Percentiles rank a stretch among this genome's conserved stretches.
Evolutionary conservation across 2,329 filamentous ascomycete genomes (phyloP).

Genomic region (Cercospora sp.): DNA sequence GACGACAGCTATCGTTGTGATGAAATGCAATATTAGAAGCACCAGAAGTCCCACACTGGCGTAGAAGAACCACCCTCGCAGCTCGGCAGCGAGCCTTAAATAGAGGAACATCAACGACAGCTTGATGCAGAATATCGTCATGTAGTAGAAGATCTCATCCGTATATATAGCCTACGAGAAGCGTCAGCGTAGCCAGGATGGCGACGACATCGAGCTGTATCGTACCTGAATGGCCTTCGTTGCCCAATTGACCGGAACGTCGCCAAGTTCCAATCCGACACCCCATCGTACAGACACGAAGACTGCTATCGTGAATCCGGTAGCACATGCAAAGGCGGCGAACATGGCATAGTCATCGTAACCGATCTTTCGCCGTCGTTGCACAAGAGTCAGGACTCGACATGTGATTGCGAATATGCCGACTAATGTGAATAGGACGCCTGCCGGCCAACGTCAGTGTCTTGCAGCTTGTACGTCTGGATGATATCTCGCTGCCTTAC

Average conservation of each 20-base stretch:
- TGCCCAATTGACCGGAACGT: slow-evolving; percentile 26
- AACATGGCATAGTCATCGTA: slow-evolving; percentile 30
- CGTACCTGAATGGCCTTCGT: slow-evolving; percentile 27
- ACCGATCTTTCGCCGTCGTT: slow-evolving; percentile 25
- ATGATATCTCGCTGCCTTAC: not conserved
- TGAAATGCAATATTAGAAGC: slow-evolving; percentile 39
- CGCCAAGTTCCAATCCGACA: slow-evolving; percentile 22
- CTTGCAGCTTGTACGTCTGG: not conserved
- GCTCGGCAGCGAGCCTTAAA: slow-evolving; percentile 38
- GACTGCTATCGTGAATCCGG: slow-evolving; percentile 24
- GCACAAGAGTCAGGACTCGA: slow-evolving; percentile 23
- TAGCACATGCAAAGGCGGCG: slow-evolving; percentile 24
- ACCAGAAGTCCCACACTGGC: slow-evolving; percentile 39
- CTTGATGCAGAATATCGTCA: slow-evolving; percentile 46
- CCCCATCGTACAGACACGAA: slow-evolving; percentile 30
- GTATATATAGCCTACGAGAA: slow-evolving; percentile 30
- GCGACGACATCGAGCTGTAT: not conserved
- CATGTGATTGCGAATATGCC: slow-evolving; percentile 27
- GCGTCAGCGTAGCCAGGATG: not conserved
- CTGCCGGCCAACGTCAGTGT: slow-evolving; percentile 7
- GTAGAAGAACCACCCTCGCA: slow-evolving; percentile 27
- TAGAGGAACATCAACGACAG: slow-evolving; percentile 46
- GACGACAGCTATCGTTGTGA: slow-evolving; percentile 40
- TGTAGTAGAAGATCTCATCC: slow-evolving; percentile 43
- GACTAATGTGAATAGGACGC: slow-evolving; percentile 23